Conservation (phyloP, 768 basidiomycete genomes). For the Termitomyces sp. region DNA sequence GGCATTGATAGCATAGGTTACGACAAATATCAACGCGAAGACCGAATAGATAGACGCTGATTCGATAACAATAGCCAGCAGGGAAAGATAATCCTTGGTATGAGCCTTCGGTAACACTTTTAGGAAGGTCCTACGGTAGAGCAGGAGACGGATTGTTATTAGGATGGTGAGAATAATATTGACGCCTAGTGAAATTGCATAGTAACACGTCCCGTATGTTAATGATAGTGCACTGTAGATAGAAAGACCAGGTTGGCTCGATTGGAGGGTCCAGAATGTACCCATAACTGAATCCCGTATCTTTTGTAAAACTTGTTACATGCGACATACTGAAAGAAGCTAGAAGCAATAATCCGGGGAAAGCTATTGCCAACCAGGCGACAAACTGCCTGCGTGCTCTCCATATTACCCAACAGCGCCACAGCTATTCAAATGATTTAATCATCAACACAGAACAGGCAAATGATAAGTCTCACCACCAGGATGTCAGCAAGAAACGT, state of each 20-base stretch:
- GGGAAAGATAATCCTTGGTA: slow-evolving; percentile 26
- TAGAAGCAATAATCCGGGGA: slow-evolving; percentile 37
- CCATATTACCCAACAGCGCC: slow-evolving; percentile 47
- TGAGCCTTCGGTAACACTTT: slow-evolving; percentile 26
- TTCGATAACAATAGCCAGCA: slow-evolving; percentile 35
- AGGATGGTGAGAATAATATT: slow-evolving; percentile 39
- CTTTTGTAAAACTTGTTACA: not conserved
- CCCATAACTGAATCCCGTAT: slow-evolving; percentile 30
- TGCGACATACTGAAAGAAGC: slow-evolving; percentile 36
- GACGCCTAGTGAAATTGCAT: slow-evolving; percentile 31
- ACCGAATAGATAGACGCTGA: slow-evolving; percentile 39
- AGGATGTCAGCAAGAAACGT: slow-evolving; percentile 36
- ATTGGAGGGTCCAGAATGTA: slow-evolving; percentile 37
- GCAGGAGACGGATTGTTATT: slow-evolving; percentile 28
- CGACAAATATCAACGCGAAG: slow-evolving; percentile 33
- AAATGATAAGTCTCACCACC: slow-evolving; percentile 25
- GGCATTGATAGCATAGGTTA: slow-evolving; percentile 33
- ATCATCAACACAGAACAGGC: not conserved
- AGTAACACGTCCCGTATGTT: slow-evolving; percentile 33
- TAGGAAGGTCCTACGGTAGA: slow-evolving; percentile 30
- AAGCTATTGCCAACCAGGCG: slow-evolving; percentile 25
- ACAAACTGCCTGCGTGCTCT: slow-evolving; percentile 23
- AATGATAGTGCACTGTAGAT: slow-evolving; percentile 30
- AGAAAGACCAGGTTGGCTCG: slow-evolving; percentile 33
- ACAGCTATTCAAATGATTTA: slow-evolving; percentile 24